Percentiles rank a stretch among this genome's conserved stretches.
Evolutionary conservation across 768 basidiomycete species (phyloP).

Genomic region (Leccinum incarnatum): DNA sequence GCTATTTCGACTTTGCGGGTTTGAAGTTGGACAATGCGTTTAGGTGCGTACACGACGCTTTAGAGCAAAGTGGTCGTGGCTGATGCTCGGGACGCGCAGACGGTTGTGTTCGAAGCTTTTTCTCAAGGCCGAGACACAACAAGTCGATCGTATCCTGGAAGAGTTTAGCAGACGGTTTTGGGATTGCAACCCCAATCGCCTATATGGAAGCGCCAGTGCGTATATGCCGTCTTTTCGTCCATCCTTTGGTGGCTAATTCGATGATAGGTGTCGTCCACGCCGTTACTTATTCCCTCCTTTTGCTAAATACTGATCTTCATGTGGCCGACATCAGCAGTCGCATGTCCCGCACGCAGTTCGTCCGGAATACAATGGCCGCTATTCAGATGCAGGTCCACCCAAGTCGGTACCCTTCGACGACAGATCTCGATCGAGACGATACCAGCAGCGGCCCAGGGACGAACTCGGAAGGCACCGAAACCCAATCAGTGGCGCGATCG

Average conservation of each 20-base stretch:
- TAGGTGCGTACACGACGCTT: slow-evolving; percentile 46
- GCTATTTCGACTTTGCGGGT: slow-evolving; percentile 83
- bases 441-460: slow-evolving; percentile 54
- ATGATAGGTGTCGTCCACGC: slow-evolving; percentile 87
- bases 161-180: slow-evolving; percentile 89
- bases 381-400: slow-evolving; percentile 78
- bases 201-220: slow-evolving; percentile 87
- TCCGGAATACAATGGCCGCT: slow-evolving; percentile 85
- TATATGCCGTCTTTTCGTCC: slow-evolving; percentile 5
- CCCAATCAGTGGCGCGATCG: slow-evolving; percentile 42
- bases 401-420: slow-evolving; percentile 49
- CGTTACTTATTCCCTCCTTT: slow-evolving; percentile 85
- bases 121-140: slow-evolving; percentile 95
- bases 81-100: slow-evolving; percentile 36
- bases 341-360: slow-evolving; percentile 92
- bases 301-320: slow-evolving; percentile 97
- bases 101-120: slow-evolving; percentile 88
- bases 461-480: slow-evolving; percentile 59
- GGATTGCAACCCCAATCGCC: slow-evolving; percentile 78
- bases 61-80: background rate
- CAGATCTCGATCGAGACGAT: slow-evolving; percentile 68
- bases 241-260: slow-evolving; percentile 3
- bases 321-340: slow-evolving; percentile 84
- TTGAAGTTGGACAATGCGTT: slow-evolving; percentile 88
- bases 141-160: slow-evolving; percentile 94